Conservation (phyloP, 129 eudicot genomes). For the Flaveria robusta region DNA sequence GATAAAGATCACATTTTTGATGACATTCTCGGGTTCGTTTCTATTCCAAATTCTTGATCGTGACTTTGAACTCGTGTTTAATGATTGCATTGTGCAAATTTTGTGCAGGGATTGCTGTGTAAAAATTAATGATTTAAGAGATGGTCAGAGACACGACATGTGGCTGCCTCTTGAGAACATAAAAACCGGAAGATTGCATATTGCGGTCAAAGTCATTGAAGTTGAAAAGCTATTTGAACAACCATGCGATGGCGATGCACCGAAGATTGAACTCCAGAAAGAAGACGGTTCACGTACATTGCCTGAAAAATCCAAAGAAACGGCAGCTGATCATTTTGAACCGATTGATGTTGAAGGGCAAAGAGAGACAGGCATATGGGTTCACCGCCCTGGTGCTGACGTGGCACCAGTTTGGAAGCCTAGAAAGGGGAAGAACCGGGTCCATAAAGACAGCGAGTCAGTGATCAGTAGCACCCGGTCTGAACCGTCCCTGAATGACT, state of each 20-base stretch:
- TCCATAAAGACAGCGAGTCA: constrained; percentile 29
- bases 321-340: constrained; percentile 52
- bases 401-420: constrained; percentile 84
- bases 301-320: constrained; percentile 7
- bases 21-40: constrained; percentile 78
- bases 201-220: constrained; percentile 69
- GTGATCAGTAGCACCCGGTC: constrained; percentile 34
- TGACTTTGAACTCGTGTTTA: neutral
- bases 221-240: constrained; percentile 55
- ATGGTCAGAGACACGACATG: constrained; percentile 78
- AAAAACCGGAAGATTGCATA: constrained; percentile 87
- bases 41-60: neutral
- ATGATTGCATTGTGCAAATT: neutral
- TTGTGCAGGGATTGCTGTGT: constrained; percentile 67
- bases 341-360: constrained; percentile 75
- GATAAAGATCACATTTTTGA: constrained; percentile 80
- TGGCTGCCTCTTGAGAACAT: constrained; percentile 81
- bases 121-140: constrained; percentile 64
- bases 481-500: constrained; percentile 38
- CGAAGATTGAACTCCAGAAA: constrained; percentile 28
- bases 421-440: constrained; percentile 64
- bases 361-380: constrained; percentile 79
- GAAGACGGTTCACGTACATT: constrained; percentile 19
- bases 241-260: constrained; percentile 32
- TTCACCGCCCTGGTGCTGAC: constrained; percentile 82